Evolutionary conservation across 768 basidiomycete genomes (phyloP).

Genomic region (Boletales sp.): DNA sequence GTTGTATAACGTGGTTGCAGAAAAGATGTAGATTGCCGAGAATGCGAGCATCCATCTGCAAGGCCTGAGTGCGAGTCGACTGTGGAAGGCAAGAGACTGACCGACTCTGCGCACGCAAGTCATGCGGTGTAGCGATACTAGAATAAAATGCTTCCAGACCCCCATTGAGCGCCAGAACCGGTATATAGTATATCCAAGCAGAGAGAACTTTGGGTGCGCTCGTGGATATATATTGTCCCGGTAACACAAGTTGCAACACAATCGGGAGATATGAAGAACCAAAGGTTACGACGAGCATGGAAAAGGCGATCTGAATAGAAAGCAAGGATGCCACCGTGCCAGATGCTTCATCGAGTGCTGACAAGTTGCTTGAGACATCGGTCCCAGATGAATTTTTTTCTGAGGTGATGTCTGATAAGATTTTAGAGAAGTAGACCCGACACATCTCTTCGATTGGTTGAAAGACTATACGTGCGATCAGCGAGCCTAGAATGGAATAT

Average conservation of each 20-base stretch:
- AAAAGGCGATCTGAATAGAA: conserved; percentile 60
- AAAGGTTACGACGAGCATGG: conserved; percentile 70
- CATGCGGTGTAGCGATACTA: conserved; percentile 63
- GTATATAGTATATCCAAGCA: conserved; percentile 87
- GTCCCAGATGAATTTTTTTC: conserved; percentile 1
- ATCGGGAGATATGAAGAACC: conserved; percentile 73
- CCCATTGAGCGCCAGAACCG: conserved; percentile 87
- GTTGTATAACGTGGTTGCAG: conserved; percentile 46
- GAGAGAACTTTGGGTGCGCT: conserved; percentile 76
- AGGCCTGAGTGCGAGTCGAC: conserved; percentile 1
- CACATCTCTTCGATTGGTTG: conserved; percentile 95
- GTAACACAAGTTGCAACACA: conserved; percentile 66
- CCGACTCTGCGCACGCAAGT: conserved; percentile 70
- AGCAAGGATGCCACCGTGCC: conserved; percentile 56
- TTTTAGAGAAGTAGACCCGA: conserved; percentile 83
- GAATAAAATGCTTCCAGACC: conserved; percentile 88
- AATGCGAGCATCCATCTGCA: conserved; percentile 75
- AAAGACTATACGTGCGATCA: conserved; percentile 88
- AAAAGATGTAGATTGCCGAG: conserved; percentile 62
- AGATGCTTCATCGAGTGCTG: conserved; percentile 39
- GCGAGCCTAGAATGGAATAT: conserved; percentile 58
- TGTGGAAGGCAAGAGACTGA: conserved; percentile 22
- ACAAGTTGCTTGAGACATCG: not conserved
- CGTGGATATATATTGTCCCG: conserved; percentile 62
- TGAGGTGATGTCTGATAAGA: conserved; percentile 33